Base-by-base conservation (phyloP, 2,329 filamentous ascomycete genomes). In the Scopulariopsis brevicaulis region DNA sequence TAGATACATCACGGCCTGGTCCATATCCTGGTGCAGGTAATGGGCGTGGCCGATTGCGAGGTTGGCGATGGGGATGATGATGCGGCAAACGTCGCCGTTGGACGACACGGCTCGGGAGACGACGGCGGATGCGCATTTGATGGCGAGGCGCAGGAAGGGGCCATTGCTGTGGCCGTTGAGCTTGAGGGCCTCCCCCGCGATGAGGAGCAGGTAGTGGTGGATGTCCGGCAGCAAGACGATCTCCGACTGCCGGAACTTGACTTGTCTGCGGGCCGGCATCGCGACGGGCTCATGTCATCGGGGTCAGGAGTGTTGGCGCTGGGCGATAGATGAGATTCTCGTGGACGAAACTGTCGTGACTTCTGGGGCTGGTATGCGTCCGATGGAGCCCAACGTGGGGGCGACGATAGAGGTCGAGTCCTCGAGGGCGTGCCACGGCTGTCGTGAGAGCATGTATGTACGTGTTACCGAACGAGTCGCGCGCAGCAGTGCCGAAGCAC, bases 1-100 rank as follows among this genome's bases (percentile, higher is more conserved):
- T 14, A 58, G 52, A 18, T 58, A 24, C 10, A 1, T 14, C 18
- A 58, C 54, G 22, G 56, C 51, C 3, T n/a, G 12, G 11, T 32
- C 51, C 40, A 50, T 43, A 25, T 54, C 24, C 12, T 35, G 24
- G 14, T 34, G 22, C 18, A 53, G 14, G 10, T 43, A 35, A 25
- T 58, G 51, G 5, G 51, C 56, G 51, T 58, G 56, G 35, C 56
- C 56, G 14, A 53, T 32, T 6, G 51, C 40, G 22, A 58, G 56
- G 32, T 54, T 35, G 15, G 56, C 51, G 25, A 58, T 53, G 22
- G 51, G 51, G 52, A 54, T 35, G 22, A 58, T 51, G 25, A 58
- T 25, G 14, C 51, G 56, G 40, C 53, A 43, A 20, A 22, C 18
- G 15, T 43, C 55, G 32, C 40, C 55, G 48, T 15, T 51, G 3